Evolutionary conservation across 495 filamentous ascomycete genomes (phyloP).

Genomic region (Neurospora hispaniola): DNA sequence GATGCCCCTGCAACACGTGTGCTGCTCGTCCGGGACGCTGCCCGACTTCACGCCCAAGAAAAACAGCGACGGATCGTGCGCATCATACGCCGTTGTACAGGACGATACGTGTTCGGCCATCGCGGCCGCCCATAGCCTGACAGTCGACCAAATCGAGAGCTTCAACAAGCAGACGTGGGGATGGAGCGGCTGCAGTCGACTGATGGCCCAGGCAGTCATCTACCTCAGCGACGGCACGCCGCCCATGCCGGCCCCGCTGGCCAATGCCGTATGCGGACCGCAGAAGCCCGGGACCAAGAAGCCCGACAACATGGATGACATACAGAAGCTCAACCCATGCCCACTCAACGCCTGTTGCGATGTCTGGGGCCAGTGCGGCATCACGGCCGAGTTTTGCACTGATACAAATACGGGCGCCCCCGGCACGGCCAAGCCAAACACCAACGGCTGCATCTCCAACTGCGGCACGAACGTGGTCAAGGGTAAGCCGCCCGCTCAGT

Average conservation of each 20-base stretch:
- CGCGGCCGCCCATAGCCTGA: conserved; percentile 19
- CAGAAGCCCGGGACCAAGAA: conserved; percentile 24
- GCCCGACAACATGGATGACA: conserved; percentile 6
- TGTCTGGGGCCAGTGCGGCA: conserved; percentile 40
- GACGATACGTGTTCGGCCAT: conserved; percentile 26
- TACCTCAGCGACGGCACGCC: conserved; percentile 39
- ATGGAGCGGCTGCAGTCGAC: conserved; percentile 34
- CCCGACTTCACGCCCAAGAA: conserved; percentile 29
- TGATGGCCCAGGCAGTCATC: conserved; percentile 23
- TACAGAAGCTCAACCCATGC: conserved; percentile 24
- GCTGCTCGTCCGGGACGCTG: conserved; percentile 32
- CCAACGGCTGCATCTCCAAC: conserved; percentile 38
- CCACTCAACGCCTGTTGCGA: conserved; percentile 28
- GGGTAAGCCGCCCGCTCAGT: neutral
- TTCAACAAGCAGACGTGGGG: conserved; percentile 41
- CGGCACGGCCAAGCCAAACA: conserved; percentile 22
- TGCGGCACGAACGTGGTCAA: conserved; percentile 33
- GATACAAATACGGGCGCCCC: conserved; percentile 25
- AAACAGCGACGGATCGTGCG: conserved; percentile 32
- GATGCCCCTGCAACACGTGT: conserved; percentile 27
- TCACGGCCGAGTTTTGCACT: conserved; percentile 36
- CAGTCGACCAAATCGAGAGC: conserved; percentile 20
- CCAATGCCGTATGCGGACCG: conserved; percentile 36
- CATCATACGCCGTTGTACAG: conserved; percentile 18
- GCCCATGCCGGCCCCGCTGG: conserved; percentile 31